Evolutionary conservation across 192 early-diverging fungal species (phyloP), one percentile per base, ranked within the genome.

Genomic region (Coemansia sp.): DNA sequence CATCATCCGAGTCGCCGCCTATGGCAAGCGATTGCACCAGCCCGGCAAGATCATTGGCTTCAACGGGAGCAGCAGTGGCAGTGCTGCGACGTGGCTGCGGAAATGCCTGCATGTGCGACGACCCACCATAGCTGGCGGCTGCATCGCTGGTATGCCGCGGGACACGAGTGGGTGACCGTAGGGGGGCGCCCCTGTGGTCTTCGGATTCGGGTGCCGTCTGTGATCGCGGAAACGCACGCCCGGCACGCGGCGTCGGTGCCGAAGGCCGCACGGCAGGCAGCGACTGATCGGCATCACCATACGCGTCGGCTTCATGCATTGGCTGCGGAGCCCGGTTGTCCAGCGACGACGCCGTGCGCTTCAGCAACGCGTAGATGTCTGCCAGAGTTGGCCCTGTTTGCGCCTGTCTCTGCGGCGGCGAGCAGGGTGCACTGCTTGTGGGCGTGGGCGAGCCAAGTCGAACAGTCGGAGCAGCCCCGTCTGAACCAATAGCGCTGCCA

Each of bases 361-460:
- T 65, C 52, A 79, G 70, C 56, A 79, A 53, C 18, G 65, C 70
- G 34, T 78, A 78, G 23, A 78, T 69, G n/a, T 78, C 76, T 0
- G 62, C 23, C 34, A 78, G 38, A 8, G 76, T 69, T 10, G 76
- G 76, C 1, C 66, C 69, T 26, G 21, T 32, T 34, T 18, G 24
- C 47, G 38, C 7, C 53, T 22, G 4, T 25, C 4, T 30, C 27
- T 16, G 48, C 25, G 26, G 24, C 22, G 56, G 26, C 4, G 27
- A 50, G 32, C 31, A 24, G 22, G 27, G 38, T 4, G 23, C 53
- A 32, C 22, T 23, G 4, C 14, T 61, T 8, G 65, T 8, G 9
- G 62, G 56, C 34, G 67, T 54, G 8, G 67, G 48, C 58, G 73
- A 75, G 50, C 58, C 62, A 30, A 63, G 69, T 22, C 54, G 30